Percentiles rank a stretch among this genome's conserved stretches.
These are phyloP conservation scores for Helotiales sp. DNA, from an alignment of 2,329 filamentous ascomycete genomes.

Conservation along the genomic window DNA sequence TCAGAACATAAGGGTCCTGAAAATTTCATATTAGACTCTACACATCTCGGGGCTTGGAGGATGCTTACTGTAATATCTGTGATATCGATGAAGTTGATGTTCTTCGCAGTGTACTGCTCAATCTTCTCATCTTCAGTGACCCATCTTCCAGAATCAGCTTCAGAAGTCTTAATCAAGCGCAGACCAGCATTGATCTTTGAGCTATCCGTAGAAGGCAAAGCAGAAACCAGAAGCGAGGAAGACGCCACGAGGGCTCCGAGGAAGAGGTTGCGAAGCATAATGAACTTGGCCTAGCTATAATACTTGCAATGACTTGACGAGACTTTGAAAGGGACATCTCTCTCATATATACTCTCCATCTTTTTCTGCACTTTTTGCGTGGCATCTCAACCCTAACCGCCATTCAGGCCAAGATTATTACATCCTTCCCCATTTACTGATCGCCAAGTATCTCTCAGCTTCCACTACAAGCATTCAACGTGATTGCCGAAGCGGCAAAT, in stretches of 20 bases:
- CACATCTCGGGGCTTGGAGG: background rate
- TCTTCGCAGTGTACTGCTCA: conserved; percentile 23
- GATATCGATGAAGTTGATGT: conserved; percentile 28
- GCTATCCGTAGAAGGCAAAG: background rate
- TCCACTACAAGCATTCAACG: conserved; percentile 10
- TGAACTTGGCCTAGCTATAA: background rate
- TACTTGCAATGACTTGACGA: background rate
- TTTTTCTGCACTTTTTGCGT: background rate
- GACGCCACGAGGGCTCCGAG: conserved; percentile 12
- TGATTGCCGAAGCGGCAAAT: conserved; percentile 11
- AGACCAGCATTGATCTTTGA: conserved; percentile 12
- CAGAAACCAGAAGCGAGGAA: conserved; percentile 7
- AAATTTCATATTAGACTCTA: background rate
- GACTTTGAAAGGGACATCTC: background rate
- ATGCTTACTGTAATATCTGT: conserved; percentile 26
- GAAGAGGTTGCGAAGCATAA: conserved; percentile 3
- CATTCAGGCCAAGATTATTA: conserved; percentile 2
- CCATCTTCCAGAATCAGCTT: conserved; percentile 22
- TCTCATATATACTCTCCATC: background rate
- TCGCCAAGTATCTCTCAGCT: conserved; percentile 10
- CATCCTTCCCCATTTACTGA: conserved; percentile 4
- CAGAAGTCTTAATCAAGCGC: conserved; percentile 26
- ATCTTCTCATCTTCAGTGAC: conserved; percentile 30
- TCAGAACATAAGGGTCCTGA: conserved; percentile 5
- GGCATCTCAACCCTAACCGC: background rate